Conservation (phyloP, 257 asterid species). For the Nemophila menziesii region DNA sequence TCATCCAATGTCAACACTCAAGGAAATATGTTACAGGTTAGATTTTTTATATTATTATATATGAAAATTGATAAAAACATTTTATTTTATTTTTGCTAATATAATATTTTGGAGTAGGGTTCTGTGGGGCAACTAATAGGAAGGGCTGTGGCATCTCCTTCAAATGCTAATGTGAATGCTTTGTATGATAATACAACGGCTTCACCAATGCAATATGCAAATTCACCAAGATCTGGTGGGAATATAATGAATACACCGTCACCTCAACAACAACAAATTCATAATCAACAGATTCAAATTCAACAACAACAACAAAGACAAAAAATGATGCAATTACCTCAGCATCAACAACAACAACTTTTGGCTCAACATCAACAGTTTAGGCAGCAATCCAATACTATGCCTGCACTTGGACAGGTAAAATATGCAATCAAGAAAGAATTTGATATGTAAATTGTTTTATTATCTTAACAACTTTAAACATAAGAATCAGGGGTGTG, state of each 20-base stretch:
- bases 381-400: conserved; percentile 68
- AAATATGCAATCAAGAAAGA: background rate
- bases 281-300: conserved; percentile 31
- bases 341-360: conserved; percentile 78
- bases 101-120: conserved; percentile 30
- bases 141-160: conserved; percentile 89
- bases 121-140: conserved; percentile 67
- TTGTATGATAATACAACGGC: conserved; percentile 72
- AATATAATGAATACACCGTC: conserved; percentile 94
- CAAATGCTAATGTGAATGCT: conserved; percentile 45
- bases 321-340: conserved; percentile 73
- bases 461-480: no score
- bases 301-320: conserved; percentile 51
- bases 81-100: background rate
- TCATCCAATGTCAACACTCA: conserved; percentile 52
- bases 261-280: conserved; percentile 77
- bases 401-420: conserved; percentile 87
- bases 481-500: no score
- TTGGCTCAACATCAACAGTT: conserved; percentile 72
- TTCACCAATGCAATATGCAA: conserved; percentile 77
- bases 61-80: background rate
- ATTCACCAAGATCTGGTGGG: conserved; percentile 84
- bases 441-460: no score
- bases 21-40: conserved; percentile 63
- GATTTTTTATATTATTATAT: conserved; percentile 13